Base-by-base conservation (phyloP, 1,284 basidiomycete species). In the Lentinula novae-zelandiae region DNA sequence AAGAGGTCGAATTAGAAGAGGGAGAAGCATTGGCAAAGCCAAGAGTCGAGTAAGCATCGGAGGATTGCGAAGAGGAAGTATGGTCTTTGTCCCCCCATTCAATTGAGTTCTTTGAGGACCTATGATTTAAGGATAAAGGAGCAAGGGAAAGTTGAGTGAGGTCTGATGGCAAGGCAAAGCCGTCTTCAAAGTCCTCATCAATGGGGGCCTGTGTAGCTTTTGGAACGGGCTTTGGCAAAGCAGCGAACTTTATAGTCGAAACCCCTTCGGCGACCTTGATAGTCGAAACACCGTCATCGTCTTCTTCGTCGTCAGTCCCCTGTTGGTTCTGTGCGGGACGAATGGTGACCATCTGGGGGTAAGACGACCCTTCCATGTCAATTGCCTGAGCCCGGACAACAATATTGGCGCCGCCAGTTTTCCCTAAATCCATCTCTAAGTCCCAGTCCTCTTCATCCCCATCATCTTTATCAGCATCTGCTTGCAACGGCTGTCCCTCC, bases 61-160 rank as follows among this genome's bases (percentile, higher is more conserved):
- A 93, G 13, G 90, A 92, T 67, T 90, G 87, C 3, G 90, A 92
- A 10, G 90, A 91, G 1, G 82, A 84, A 1, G 90, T 89, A 58
- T 89, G 84, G 68, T 92, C 89, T 71, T 84, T 87, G 75, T 92
- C 90, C 39, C 87, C 87, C 89, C 90, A 92, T 73, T 92, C 89
- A 31, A 92, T 78, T 1, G 90, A 92, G 57, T 83, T 83, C 74
- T 91, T 92, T 61, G 90, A 92, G 9, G 85, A 81, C 55, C 87
- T 83, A 68, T 89, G 87, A 66, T 78, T 82, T 36, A 90, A 81
- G 34, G 87, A 83, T 62, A 88, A 76, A 61, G 89, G 87, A 49
- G 86, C 84, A 53, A 93, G 83, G 31, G 91, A 93, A 49, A 93
- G 81, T 66, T 82, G 85, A 13, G 87, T 90, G 60, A 93, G 81